phyloP scores from a whole-genome alignment of 345 rosid genomes.

The Camelina sativa region DNA sequence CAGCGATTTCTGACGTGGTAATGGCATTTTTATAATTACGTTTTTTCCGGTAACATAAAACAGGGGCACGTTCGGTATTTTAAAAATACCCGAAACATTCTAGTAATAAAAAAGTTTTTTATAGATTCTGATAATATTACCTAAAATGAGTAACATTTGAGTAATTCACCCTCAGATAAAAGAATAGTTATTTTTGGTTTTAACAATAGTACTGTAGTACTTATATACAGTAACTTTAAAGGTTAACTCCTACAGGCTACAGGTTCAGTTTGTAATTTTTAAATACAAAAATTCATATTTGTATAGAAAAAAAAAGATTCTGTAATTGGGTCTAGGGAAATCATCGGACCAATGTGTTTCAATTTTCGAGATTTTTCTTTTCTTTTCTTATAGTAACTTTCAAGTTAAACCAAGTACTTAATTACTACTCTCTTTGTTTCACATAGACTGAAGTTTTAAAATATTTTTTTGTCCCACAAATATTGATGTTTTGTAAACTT shows the following conservation, averaged over 20 bases:
- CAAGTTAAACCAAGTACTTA: not conserved
- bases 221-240: not conserved
- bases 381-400: not conserved
- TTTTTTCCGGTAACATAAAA: no score
- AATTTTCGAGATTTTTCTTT: constrained; percentile 25
- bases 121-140: no score
- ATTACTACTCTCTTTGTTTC: no score
- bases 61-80: no score
- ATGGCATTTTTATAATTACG: no score
- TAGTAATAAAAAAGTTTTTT: no score
- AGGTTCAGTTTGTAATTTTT: not conserved
- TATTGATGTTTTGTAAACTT: no score
- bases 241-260: not conserved
- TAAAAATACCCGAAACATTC: no score
- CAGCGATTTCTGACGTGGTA: no score
- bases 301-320: constrained; percentile 3
- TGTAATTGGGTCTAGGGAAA: constrained; percentile 19
- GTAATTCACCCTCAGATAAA: constrained; percentile 16
- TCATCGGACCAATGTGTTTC: constrained; percentile 30
- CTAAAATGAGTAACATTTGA: no score
- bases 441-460: no score
- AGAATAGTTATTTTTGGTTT: constrained; percentile 20
- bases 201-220: constrained; percentile 3
- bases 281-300: not conserved
- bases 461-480: no score